Evolutionary conservation across 306 rosid genomes (phyloP), one percentile per base, ranked within the genome.

Genomic region (Myrica gale): DNA sequence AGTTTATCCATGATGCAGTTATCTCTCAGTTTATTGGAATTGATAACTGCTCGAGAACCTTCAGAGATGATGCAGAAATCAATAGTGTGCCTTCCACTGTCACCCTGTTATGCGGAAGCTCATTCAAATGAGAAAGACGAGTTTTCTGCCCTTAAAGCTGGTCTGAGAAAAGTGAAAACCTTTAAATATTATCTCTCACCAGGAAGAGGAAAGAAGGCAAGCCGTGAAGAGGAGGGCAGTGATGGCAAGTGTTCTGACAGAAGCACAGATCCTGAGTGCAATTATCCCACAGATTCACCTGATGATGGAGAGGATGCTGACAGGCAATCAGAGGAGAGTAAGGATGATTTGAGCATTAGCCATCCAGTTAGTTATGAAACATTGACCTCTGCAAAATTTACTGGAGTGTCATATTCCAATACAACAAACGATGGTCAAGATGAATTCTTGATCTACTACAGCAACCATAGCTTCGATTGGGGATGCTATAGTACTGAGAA

Each of bases 341-440:
- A 96, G 88, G 98, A 88, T 62, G 93, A 84, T 78, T 73, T 86
- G 3, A 87, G 79, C 71, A 88, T 85, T 74, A 89, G 99, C 92
- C 91, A 96, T 80, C 93, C 99, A 16, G 91, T 92, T 81, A 89
- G 96, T 81, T 96, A 96, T 72, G 99, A 97, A 63, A 83, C 93
- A 57, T 86, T 96, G 81, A 96, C 98, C 9, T 78, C 86, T 76
- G 94, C 94, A 41, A 92, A 96, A 56, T 84, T 60, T 63, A 97
- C 94, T 48, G 53, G 53, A 67, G 81, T 97, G 52, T 83, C 87
- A 62, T 88, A 81, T 78, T 84, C 90, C 46, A 78, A 82, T 77
- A 46, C 83, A 84, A 87, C 74, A 76, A 83, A 85, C 47, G 85
- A 83, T 45, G 84, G 80, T 9, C 91, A 81, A 51, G 91, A 80